A percentile compares a stretch with the other conserved stretches of the same genome.
Evolutionary conservation across 352 stramenopile species (phyloP).

Genomic region (Peronosclerospora sorghi): DNA sequence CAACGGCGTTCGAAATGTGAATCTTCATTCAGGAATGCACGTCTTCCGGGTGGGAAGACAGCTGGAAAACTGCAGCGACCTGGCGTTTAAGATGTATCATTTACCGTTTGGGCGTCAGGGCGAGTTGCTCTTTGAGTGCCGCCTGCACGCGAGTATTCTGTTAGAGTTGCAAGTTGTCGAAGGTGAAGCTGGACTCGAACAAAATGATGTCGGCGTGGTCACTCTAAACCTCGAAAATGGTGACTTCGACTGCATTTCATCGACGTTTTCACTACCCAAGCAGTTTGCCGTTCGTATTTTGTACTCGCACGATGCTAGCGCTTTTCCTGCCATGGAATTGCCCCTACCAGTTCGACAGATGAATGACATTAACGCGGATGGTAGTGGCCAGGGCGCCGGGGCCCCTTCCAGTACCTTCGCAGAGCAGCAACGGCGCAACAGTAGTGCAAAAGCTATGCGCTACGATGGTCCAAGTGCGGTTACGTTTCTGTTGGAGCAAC

Average conservation of each 20-base stretch:
- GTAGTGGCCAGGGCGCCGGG: constrained; percentile 4
- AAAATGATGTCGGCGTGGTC: constrained; percentile 28
- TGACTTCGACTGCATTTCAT: constrained; percentile 78
- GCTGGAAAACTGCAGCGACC: constrained; percentile 50
- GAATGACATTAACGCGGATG: constrained; percentile 8
- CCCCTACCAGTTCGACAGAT: constrained; percentile 18
- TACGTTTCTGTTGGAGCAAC: constrained; percentile 52
- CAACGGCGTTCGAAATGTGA: constrained; percentile 58
- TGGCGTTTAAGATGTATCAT: constrained; percentile 82
- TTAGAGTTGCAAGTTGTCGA: constrained; percentile 41
- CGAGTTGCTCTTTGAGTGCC: constrained; percentile 68
- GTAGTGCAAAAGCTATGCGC: constrained; percentile 36
- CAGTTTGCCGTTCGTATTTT: constrained; percentile 51
- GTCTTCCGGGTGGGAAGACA: constrained; percentile 55
- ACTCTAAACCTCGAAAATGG: constrained; percentile 50
- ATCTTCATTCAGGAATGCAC: constrained; percentile 42
- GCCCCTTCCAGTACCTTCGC: constrained; percentile 14
- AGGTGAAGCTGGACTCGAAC: constrained; percentile 8
- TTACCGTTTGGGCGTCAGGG: constrained; percentile 76
- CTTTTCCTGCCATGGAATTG: constrained; percentile 30
- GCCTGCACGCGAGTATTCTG: constrained; percentile 61
- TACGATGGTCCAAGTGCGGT: constrained; percentile 63
- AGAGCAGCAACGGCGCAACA: constrained; percentile 10
- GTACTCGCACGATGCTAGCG: constrained; percentile 37
- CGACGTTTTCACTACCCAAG: constrained; percentile 50